These are phyloP conservation scores for Pyrenophora graminea DNA, from an alignment of 2,329 filamentous ascomycete species.

Conservation along the genomic window DNA sequence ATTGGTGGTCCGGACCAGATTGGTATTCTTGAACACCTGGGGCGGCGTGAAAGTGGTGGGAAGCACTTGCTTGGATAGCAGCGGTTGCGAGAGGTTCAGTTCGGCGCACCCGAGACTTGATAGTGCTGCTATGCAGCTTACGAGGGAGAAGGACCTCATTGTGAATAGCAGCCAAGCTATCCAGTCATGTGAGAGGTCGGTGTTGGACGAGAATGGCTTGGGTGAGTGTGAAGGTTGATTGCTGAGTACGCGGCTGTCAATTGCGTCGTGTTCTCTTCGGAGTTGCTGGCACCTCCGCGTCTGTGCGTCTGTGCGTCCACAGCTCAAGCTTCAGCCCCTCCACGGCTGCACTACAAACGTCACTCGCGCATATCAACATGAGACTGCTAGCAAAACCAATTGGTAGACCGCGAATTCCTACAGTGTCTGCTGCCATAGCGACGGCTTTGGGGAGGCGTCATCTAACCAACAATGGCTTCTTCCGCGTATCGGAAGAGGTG, in stretches of 20 bases:
- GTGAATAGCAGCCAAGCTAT: conserved; percentile 36
- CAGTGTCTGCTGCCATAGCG: background rate
- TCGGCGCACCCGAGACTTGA: conserved; percentile 62
- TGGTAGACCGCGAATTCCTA: conserved; percentile 21
- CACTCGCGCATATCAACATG: conserved; percentile 26
- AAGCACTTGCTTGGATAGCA: conserved; percentile 56
- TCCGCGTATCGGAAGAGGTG: conserved; percentile 82
- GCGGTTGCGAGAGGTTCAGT: conserved; percentile 63
- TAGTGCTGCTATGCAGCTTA: conserved; percentile 59
- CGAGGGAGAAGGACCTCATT: conserved; percentile 48
- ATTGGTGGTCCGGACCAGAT: conserved; percentile 87
- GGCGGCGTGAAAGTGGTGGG: conserved; percentile 73
- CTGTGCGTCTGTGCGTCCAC: conserved; percentile 26
- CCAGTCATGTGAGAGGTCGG: conserved; percentile 39
- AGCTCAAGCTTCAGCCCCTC: conserved; percentile 23
- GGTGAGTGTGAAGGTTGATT: conserved; percentile 16
- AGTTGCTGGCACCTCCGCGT: conserved; percentile 27
- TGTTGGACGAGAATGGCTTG: conserved; percentile 11
- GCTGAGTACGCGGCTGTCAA: conserved; percentile 27
- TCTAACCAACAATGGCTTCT: conserved; percentile 55
- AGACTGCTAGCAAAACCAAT: conserved; percentile 25
- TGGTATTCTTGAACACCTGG: conserved; percentile 90
- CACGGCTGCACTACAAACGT: conserved; percentile 1
- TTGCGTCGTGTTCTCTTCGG: conserved; percentile 48
- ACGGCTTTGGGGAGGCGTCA: conserved; percentile 23